A percentile compares a stretch with the other conserved stretches of the same genome.
Conservation (phyloP, 2,329 filamentous ascomycete species). For the Golovinomyces cichoracearum region DNA sequence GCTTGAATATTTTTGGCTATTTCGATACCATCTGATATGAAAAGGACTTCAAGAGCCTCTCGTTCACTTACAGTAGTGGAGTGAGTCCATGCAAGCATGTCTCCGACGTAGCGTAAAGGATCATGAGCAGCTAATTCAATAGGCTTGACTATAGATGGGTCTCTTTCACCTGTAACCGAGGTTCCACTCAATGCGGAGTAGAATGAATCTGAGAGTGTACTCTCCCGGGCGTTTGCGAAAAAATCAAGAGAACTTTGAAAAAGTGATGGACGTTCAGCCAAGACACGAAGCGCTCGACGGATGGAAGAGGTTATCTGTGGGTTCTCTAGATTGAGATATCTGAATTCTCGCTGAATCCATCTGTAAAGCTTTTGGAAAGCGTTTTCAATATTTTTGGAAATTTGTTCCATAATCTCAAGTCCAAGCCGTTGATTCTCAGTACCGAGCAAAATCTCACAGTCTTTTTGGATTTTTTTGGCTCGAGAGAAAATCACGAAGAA, state of each 20-base stretch:
- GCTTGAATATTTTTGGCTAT: conserved; percentile 59
- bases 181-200: conserved; percentile 63
- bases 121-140: conserved; percentile 90
- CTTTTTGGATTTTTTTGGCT: conserved; percentile 65
- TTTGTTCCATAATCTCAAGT: conserved; percentile 74
- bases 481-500: conserved; percentile 59
- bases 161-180: conserved; percentile 28
- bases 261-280: conserved; percentile 67
- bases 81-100: conserved; percentile 95
- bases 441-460: conserved; percentile 70
- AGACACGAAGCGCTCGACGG: conserved; percentile 54
- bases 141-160: conserved; percentile 42
- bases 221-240: conserved; percentile 73
- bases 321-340: conserved; percentile 73
- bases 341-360: conserved; percentile 88
- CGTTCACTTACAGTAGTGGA: conserved; percentile 81
- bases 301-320: conserved; percentile 74
- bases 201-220: conserved; percentile 69
- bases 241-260: conserved; percentile 87
- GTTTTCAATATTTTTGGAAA: conserved; percentile 58
- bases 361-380: conserved; percentile 90
- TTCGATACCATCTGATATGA: conserved; percentile 72
- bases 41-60: conserved; percentile 74
- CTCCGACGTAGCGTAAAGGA: conserved; percentile 68
- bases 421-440: conserved; percentile 74